These are phyloP conservation scores for Cladophialophora yegresii DNA, from an alignment of 2,329 filamentous ascomycete species.

Conservation along the genomic window DNA sequence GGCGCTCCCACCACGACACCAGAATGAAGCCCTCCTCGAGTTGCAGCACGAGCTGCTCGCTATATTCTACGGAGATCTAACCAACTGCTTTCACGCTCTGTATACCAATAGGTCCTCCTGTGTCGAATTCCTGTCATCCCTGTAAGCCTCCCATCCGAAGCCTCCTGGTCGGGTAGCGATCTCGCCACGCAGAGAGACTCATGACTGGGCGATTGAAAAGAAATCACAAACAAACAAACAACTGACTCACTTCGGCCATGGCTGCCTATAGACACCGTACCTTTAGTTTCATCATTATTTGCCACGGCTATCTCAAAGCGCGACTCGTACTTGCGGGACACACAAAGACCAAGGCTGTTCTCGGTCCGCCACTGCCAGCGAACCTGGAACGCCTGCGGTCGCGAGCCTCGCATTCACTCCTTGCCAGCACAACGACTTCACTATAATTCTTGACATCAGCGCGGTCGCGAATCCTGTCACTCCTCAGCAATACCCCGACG, in stretches of 20 bases:
- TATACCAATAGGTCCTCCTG: background rate
- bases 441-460: background rate
- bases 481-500: background rate
- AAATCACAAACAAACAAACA: constrained; percentile 2
- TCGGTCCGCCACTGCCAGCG: constrained; percentile 6
- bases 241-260: constrained; percentile 32
- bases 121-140: background rate
- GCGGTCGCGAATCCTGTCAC: constrained; percentile 6
- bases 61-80: constrained; percentile 18
- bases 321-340: background rate
- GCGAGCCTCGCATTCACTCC: constrained; percentile 19
- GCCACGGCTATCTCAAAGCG: constrained; percentile 6
- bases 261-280: constrained; percentile 27
- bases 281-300: constrained; percentile 14
- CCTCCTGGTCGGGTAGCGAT: background rate
- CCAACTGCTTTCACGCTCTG: constrained; percentile 7
- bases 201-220: constrained; percentile 15
- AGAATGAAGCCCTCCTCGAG: constrained; percentile 27
- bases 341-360: constrained; percentile 14
- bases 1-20: constrained; percentile 14
- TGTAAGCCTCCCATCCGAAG: constrained; percentile 8
- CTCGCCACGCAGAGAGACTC: constrained; percentile 24
- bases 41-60: constrained; percentile 31
- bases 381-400: background rate
- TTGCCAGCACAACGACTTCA: constrained; percentile 10